These are phyloP conservation scores for Talaromyces piceae DNA, from an alignment of 2,329 filamentous ascomycete genomes.

Conservation along the genomic window DNA sequence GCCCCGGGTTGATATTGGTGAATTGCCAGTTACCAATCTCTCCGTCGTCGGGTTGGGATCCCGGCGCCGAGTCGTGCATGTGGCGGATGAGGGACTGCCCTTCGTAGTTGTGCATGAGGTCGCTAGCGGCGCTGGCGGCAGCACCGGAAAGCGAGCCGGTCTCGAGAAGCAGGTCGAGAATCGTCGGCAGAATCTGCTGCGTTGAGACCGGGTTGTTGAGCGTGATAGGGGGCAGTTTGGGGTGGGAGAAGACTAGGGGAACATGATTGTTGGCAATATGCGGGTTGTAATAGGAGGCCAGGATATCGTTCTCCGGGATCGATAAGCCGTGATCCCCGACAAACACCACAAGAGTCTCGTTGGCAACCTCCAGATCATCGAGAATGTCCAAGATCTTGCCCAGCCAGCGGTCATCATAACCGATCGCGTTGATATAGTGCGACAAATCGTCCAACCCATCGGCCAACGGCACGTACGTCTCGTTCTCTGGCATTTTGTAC, in stretches of 20 bases:
- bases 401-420: conserved; percentile 26
- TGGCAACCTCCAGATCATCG: conserved; percentile 23
- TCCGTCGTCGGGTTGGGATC: conserved; percentile 13
- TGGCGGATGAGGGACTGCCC: conserved; percentile 27
- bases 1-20: conserved; percentile 29
- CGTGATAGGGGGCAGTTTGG: conserved; percentile 23
- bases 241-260: conserved; percentile 26
- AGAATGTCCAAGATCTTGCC: conserved; percentile 23
- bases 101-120: conserved; percentile 25
- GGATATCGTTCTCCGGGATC: conserved; percentile 28
- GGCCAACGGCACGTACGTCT: conserved; percentile 18
- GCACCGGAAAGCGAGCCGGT: conserved; percentile 21
- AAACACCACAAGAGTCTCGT: conserved; percentile 28
- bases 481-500: conserved; percentile 21
- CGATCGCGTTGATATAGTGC: conserved; percentile 25
- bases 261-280: conserved; percentile 28
- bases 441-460: conserved; percentile 19
- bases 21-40: conserved; percentile 23
- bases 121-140: conserved; percentile 16
- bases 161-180: conserved; percentile 25
- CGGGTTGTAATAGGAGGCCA: conserved; percentile 27
- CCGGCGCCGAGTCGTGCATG: conserved; percentile 13
- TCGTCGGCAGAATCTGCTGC: conserved; percentile 26
- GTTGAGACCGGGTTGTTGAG: conserved; percentile 21
- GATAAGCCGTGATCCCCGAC: conserved; percentile 29